Base-by-base conservation (phyloP, 805 yeast genomes). In the Ogataea wickerhamii region DNA sequence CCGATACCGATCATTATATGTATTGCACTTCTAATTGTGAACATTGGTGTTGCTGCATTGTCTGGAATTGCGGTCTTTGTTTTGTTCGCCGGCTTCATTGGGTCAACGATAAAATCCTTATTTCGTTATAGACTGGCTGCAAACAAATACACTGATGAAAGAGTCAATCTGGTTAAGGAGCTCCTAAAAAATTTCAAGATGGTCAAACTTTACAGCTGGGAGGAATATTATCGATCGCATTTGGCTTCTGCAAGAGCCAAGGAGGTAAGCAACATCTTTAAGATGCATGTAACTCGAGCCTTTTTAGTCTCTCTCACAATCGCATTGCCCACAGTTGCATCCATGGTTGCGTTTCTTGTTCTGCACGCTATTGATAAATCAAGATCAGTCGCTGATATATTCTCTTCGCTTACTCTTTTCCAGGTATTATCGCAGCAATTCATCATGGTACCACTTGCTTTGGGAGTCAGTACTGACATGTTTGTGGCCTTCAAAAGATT, bases 141-240 rank as follows among this genome's bases (percentile, higher is more conserved):
- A 3, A 76, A 75, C 32, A 61, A 57, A 1, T 78, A 64, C 53
- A 89, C 96, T 4, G 97, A 89, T 58, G 61, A 61, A 20, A 78
- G 97, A 56, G 91, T 89, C 23, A 71, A 78, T 33, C 67, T 77
- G 29, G 79, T 87, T 59, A 82, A 86, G 48, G 97, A 89, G 58
- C 75, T 87, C 19, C 68, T 89, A 47, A 80, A 76, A 55, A 80
- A 83, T 46, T 76, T 87, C 68, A 86, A 83, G 57, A 71, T 81
- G 61, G 82, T 89, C 60, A 89, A 89, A 64, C 82, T 76, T 53
- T 89, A 88, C 58, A 82, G 93, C 4, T 89, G 96, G 96, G 97
- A 89, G 58, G 70, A 69, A 28, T 85, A 96, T 1, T 89, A 86
- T 55, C 69, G 71, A 42, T 58, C 70, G 7, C 69, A 70, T 37